Conservation (phyloP, 345 rosid genomes). For the Kernera saxatilis region DNA sequence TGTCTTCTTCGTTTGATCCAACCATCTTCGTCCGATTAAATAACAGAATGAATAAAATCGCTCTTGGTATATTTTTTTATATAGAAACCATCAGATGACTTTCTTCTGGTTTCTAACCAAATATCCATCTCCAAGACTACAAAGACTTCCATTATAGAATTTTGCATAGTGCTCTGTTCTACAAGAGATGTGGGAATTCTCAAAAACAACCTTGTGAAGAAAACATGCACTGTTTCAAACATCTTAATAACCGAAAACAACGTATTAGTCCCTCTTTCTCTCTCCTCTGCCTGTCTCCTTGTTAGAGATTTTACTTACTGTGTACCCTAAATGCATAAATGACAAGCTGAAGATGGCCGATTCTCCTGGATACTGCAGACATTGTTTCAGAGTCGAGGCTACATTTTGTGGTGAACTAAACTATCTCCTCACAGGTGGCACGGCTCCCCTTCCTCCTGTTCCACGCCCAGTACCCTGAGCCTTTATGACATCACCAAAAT, state of each 20-base stretch:
- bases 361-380: not conserved
- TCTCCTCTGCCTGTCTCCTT: not conserved
- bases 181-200: not conserved
- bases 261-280: not conserved
- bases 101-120: not conserved
- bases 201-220: not conserved
- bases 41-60: not conserved
- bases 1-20: no score
- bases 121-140: not conserved
- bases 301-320: not conserved
- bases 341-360: not conserved
- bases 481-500: slow-evolving; percentile 1
- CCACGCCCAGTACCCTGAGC: slow-evolving; percentile 84
- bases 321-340: not conserved
- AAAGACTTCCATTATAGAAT: not conserved
- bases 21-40: not conserved
- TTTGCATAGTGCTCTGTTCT: not conserved
- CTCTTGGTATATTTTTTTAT: not conserved
- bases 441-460: slow-evolving; percentile 70
- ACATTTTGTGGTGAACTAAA: not conserved
- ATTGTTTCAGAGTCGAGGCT: not conserved
- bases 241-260: not conserved
- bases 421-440: slow-evolving; percentile 69
- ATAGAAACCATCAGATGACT: not conserved
- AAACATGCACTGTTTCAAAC: slow-evolving; percentile 1